Evolutionary conservation across 345 rosid genomes (phyloP), one percentile per base, ranked within the genome.

Genomic region (Raphanus sativus): DNA sequence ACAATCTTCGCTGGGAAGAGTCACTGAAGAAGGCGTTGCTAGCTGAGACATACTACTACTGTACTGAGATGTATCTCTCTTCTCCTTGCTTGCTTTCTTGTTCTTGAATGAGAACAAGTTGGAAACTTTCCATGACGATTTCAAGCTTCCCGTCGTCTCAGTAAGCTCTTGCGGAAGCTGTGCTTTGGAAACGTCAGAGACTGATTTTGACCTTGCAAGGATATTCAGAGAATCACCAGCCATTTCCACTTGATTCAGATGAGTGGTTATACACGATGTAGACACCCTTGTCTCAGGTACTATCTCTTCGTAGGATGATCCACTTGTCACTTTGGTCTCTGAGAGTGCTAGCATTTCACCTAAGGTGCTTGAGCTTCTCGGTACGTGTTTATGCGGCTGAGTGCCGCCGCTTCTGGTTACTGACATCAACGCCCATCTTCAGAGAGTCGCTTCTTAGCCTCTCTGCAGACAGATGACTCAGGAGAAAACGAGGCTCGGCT

Each of bases 331-430:
- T 83, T 83, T 92, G 34, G 86, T 66, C 81, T 91, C 98, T 48
- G 93, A 89, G 38, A 95, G 92, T 24, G 97, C 86, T 84, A 95
- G 99, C 99, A 95, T 95, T 86, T 95, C 99, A 15, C 99, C 99
- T 80, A 92, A 78, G 30, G 99, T 92, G 75, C 89, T 90, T 45
- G 98, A 92, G 83, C 88, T 86, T 83, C 87, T 87, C 67, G 81
- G 77, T 61, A 82, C 75, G 59, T 73, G 85, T 76, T 87, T 88
- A 40, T 84, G 91, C 42, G 88, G 90, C 74, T 78, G 88, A 69
- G 75, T 84, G 76, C 77, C 83, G 76, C 77, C 83, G 75, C 78
- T 84, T 68, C 86, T 87, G 66, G 80, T 77, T 67, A 87, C 84
- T 62, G 98, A 76, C 94, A 91, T 90, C 86, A 90, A 81, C 45